Percentiles rank a stretch among this genome's conserved stretches.
phyloP scores from a whole-genome alignment of 75 land plant species.

The Cunninghamia lanceolata region DNA sequence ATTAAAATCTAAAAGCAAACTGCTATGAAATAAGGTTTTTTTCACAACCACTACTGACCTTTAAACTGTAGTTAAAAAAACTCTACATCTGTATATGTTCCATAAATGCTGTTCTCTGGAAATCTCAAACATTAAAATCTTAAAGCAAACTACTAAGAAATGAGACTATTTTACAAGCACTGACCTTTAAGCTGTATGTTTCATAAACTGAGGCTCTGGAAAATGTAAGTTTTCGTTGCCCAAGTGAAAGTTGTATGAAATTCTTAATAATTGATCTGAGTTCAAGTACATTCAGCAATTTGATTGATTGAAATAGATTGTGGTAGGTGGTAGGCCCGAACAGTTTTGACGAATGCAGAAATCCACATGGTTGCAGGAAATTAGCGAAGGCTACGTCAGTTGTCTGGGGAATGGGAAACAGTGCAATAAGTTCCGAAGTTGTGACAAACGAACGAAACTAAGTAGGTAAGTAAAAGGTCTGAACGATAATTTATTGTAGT shows the following conservation, averaged over 20 bases:
- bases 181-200: not conserved
- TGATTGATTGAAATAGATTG: not conserved
- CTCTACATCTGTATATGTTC: too few species aligned
- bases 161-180: not conserved
- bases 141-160: too few species aligned
- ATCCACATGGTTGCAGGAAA: constrained; percentile 7
- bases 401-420: not conserved
- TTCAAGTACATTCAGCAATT: not conserved
- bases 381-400: not conserved
- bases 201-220: not conserved
- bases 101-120: too few species aligned
- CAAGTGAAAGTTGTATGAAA: not conserved
- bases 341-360: not conserved
- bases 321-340: not conserved
- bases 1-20: not conserved
- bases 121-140: too few species aligned
- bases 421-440: not conserved
- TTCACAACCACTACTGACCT: too few species aligned
- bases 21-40: too few species aligned
- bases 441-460: not conserved
- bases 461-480: not conserved
- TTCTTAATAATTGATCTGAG: not conserved
- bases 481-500: not conserved
- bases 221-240: not conserved
- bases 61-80: too few species aligned